Base-by-base conservation (phyloP, 106 monocot genomes). In the Triglochin maritima region DNA sequence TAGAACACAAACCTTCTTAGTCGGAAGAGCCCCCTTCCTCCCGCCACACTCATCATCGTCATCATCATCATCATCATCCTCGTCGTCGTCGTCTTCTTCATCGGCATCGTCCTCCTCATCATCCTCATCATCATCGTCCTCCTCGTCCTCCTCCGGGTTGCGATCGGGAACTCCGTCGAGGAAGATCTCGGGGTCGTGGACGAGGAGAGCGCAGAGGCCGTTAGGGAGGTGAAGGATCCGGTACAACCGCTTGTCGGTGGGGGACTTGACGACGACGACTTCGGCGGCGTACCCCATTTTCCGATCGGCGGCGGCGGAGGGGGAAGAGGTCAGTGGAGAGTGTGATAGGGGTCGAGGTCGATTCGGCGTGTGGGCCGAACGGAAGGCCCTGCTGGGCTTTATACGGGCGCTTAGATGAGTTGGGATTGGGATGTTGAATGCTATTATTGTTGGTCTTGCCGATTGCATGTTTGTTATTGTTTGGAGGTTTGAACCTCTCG, bases 151-250 rank as follows among this genome's bases (percentile, higher is more conserved):
- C 13, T 59, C 73, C n/a, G 7, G 49, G 4, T 50, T 12, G 15
- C 50, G 56, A 48, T 70, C 78, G 13, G 17, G 46, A 11, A 42
- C 12, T 55, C 83, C 79, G 14, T 80, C 86, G 49, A 87, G 78
- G 73, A 83, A 95, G 77, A 95, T 95, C 81, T 95, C 94, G 60
- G 94, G 94, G 65, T 95, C 94, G 68, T 95, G 90, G 66, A 95
- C 81, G 69, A 95, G 82, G 53, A 95, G 66, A 5, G 85, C 90
- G 67, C 53, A 66, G 68, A 95, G 87, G 45, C 94, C 94, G 62
- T 95, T 95, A 51, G 82, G 47, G 73, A 94, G 82, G 54, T 72
- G 87, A 51, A 94, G 71, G 55, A 84, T 61, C 45, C 87, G 65
- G 77, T 95, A 95, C 3, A 75, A 79, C 13, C 87, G 74, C 72